Evolutionary conservation across 129 eudicot genomes (phyloP).

Genomic region (Heracleum sosnowskyi): DNA sequence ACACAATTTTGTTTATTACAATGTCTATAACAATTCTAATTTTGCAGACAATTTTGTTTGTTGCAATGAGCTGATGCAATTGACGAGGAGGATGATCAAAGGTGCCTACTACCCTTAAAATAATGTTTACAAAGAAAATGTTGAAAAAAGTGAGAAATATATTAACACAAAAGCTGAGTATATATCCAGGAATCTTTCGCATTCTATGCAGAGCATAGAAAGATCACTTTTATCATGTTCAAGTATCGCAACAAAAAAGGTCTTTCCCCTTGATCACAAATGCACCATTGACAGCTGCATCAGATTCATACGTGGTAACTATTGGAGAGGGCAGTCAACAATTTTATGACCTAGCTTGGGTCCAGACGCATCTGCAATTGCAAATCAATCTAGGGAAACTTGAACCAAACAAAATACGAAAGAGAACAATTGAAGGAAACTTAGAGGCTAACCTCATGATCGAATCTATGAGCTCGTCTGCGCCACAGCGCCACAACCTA

Average conservation of each 20-base stretch:
- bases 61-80: slow-evolving; percentile 6
- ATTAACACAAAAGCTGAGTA: neutral
- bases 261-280: slow-evolving; percentile 24
- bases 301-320: slow-evolving; percentile 55
- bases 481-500: slow-evolving; percentile 94
- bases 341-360: slow-evolving; percentile 60
- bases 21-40: too few relatives aligned
- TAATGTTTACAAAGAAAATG: neutral
- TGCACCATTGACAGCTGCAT: slow-evolving; percentile 56
- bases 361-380: slow-evolving; percentile 47
- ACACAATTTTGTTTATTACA: too few relatives aligned
- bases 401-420: neutral
- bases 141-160: neutral
- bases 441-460: slow-evolving; percentile 64
- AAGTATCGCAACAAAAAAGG: neutral
- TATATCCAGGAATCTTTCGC: neutral
- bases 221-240: neutral
- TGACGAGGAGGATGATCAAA: neutral
- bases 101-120: neutral
- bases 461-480: slow-evolving; percentile 93
- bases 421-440: neutral
- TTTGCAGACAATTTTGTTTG: too few relatives aligned
- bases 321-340: slow-evolving; percentile 63
- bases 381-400: neutral
- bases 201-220: neutral